A percentile compares a stretch with the other conserved stretches of the same genome.
Evolutionary conservation across 192 early-diverging fungal genomes (phyloP).

Genomic region (Coemansia sp.): DNA sequence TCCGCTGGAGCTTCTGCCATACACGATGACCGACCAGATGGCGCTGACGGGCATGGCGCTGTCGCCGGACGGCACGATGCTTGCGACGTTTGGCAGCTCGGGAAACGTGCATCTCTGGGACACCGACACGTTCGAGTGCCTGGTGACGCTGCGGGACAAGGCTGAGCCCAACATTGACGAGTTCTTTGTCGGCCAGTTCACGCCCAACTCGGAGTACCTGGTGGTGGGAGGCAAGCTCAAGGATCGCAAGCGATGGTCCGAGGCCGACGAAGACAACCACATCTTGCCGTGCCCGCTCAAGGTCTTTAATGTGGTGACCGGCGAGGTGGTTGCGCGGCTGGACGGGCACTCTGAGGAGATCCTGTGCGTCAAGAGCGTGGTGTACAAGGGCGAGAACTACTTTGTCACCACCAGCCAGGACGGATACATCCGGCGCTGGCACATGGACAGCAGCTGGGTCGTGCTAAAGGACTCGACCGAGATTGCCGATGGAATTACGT

Average conservation of each 20-base stretch:
- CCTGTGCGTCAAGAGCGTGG: constrained; percentile 72
- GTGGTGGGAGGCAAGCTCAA: constrained; percentile 89
- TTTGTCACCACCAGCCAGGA: constrained; percentile 90
- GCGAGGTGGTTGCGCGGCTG: constrained; percentile 76
- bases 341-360: constrained; percentile 90
- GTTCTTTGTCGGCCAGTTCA: constrained; percentile 83
- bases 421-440: constrained; percentile 90
- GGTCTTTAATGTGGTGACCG: constrained; percentile 79
- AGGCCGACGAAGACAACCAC: constrained; percentile 90
- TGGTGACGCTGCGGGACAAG: constrained; percentile 72
- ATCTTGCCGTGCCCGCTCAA: constrained; percentile 93
- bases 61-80: constrained; percentile 79
- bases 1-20: constrained; percentile 62
- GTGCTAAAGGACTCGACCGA: constrained; percentile 61
- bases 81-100: constrained; percentile 83
- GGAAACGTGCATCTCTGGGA: constrained; percentile 82
- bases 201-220: constrained; percentile 61
- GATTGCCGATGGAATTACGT: constrained; percentile 81
- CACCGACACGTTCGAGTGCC: constrained; percentile 64
- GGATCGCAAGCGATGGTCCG: constrained; percentile 82
- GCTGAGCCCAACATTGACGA: constrained; percentile 86
- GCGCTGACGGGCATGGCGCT: constrained; percentile 82
- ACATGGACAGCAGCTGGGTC: constrained; percentile 77
- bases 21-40: constrained; percentile 74
- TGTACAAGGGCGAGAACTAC: constrained; percentile 80